Evolutionary conservation across 805 yeast genomes (phyloP).

Genomic region (Kodamaea sagamina): DNA sequence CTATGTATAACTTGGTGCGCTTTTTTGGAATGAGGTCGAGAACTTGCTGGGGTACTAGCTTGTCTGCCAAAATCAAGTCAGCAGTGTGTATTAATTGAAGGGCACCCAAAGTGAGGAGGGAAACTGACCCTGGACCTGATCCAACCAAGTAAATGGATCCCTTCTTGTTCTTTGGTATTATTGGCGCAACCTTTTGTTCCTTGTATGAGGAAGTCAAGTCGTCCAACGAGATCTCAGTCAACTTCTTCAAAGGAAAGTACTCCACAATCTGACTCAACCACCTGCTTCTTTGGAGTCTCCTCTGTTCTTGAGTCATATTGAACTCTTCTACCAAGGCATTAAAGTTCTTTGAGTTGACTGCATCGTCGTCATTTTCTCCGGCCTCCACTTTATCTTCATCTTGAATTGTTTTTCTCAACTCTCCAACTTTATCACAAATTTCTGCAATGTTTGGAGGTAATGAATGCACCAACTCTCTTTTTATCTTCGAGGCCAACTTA

Average conservation of each 20-base stretch:
- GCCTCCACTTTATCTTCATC: slow-evolving; percentile 48
- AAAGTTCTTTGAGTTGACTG: slow-evolving; percentile 57
- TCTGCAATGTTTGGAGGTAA: slow-evolving; percentile 72
- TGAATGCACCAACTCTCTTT: slow-evolving; percentile 64
- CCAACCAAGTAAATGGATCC: slow-evolving; percentile 86
- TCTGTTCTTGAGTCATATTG: slow-evolving; percentile 51
- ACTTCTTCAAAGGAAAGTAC: slow-evolving; percentile 73
- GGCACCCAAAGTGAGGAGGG: slow-evolving; percentile 83
- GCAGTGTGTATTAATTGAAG: slow-evolving; percentile 77
- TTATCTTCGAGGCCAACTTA: slow-evolving; percentile 75
- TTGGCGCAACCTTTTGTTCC: slow-evolving; percentile 17
- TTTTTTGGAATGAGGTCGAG: slow-evolving; percentile 75
- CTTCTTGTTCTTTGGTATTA: slow-evolving; percentile 15
- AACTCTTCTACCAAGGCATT: slow-evolving; percentile 66
- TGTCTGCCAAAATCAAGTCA: slow-evolving; percentile 84
- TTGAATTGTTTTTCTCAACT: slow-evolving; percentile 57
- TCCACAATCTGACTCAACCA: slow-evolving; percentile 92
- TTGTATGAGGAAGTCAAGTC: slow-evolving; percentile 52
- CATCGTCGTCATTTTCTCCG: slow-evolving; percentile 70
- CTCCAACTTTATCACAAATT: slow-evolving; percentile 69
- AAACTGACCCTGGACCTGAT: slow-evolving; percentile 89
- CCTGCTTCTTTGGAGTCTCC: slow-evolving; percentile 62
- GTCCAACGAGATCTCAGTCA: slow-evolving; percentile 60
- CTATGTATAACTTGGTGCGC: slow-evolving; percentile 74
- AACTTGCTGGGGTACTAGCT: slow-evolving; percentile 87